Base-by-base conservation (phyloP, 2,329 filamentous ascomycete genomes). In the Aspergillaceae sp. region DNA sequence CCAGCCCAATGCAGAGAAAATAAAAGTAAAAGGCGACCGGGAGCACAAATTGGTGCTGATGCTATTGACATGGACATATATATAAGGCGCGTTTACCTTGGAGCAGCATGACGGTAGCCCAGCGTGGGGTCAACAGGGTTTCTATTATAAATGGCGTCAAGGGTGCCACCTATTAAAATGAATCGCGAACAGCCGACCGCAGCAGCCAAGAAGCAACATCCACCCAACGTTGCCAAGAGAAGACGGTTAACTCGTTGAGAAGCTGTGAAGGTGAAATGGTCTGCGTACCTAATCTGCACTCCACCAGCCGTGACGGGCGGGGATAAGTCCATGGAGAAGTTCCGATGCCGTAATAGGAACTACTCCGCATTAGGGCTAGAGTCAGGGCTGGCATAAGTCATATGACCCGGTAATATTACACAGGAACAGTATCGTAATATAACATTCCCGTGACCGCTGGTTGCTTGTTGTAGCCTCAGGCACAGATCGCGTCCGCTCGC, bases 31-130 rank as follows among this genome's bases (percentile, higher is more conserved):
- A 26, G 38, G 34, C 27, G 26, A 43, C 19, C 38, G 42, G 26
- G 11, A 43, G 30, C 40, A 36, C 41, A 40, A 38, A 38, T 38
- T 28, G 36, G 36, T 9, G 30, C 30, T 32, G 30, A 32, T 9
- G 30, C 30, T 32, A 9, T 32, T 6, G 30, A 32, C 8, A 32
- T 32, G 8, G 2, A 6, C 5, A 9, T 32, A 38, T 36, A 36
- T 36, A 38, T 27, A 38, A 32, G 5, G 30, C 30, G 30, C 30
- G 19, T 27, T 38, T 9, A 8, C 29, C n/a, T 7, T 29, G 28
- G 35, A 27, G 11, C 41, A 47, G 26, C 19, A 58, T 58, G 55
- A 55, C 36, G 36, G 30, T 9, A 32, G 30, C 36, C 7, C 4
- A 9, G 27, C 26, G 5, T 8, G 27, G 36, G 36, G 27, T 38